Percentiles rank a stretch among this genome's conserved stretches.
Conservation (phyloP, 163 green algal species). For the Volvox carteri region DNA sequence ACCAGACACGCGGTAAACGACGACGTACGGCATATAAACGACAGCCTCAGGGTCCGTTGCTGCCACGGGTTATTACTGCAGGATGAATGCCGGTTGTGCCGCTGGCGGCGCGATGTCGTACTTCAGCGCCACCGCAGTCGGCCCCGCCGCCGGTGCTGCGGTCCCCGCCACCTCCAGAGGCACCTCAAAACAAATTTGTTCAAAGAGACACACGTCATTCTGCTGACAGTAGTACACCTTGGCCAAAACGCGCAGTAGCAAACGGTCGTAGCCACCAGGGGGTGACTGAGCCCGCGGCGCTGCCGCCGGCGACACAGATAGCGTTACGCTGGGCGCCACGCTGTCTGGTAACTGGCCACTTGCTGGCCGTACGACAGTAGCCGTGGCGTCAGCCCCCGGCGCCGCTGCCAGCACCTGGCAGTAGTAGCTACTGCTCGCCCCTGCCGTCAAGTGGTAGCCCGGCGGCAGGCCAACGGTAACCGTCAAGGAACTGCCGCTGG, state of each 20-base stretch:
- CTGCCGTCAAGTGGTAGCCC: constrained; percentile 80
- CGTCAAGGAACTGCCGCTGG: constrained; percentile 42
- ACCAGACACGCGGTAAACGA: too few relatives aligned
- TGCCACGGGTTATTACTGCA: constrained; percentile 19
- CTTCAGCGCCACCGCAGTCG: not conserved
- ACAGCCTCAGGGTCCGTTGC: not conserved
- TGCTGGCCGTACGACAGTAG: constrained; percentile 30
- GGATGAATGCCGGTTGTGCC: constrained; percentile 7
- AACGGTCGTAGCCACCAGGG: not conserved
- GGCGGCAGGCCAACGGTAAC: constrained; percentile 69
- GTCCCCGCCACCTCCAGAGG: constrained; percentile 40
- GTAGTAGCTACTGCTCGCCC: constrained; percentile 72
- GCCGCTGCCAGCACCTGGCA: constrained; percentile 19
- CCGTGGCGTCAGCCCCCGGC: not conserved
- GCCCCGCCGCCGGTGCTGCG: not conserved
- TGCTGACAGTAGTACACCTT: constrained; percentile 89
- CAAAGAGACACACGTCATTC: constrained; percentile 83
- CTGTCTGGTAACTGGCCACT: constrained; percentile 36
- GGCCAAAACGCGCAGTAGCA: constrained; percentile 59
- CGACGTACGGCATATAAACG: not conserved
- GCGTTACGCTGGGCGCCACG: constrained; percentile 2
- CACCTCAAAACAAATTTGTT: constrained; percentile 76
- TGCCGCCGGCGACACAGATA: not conserved
- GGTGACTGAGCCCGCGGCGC: not conserved
- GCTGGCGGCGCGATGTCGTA: constrained; percentile 40